phyloP scores from a whole-genome alignment of 768 basidiomycete genomes.

The Neoboletus brunneissimus region DNA sequence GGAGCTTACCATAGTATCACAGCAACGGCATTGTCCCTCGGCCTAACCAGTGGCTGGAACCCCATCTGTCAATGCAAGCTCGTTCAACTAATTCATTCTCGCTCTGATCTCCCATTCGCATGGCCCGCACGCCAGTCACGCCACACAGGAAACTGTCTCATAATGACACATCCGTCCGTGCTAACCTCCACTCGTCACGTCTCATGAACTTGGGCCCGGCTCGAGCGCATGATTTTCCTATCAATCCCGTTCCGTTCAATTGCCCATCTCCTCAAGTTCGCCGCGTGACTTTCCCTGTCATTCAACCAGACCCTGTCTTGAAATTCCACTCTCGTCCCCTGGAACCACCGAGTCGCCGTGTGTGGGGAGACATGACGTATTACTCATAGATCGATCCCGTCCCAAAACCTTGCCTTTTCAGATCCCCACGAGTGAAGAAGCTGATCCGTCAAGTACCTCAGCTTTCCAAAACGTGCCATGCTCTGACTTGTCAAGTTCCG shows the following conservation, averaged over 20 bases:
- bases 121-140: constrained; percentile 16
- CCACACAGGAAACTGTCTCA: constrained; percentile 20
- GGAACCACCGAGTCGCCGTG: constrained; percentile 15
- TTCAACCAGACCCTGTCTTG: constrained; percentile 17
- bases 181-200: constrained; percentile 2
- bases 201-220: constrained; percentile 1
- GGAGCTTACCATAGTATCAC: constrained; percentile 8
- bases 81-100: constrained; percentile 13
- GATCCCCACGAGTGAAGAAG: constrained; percentile 5
- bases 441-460: constrained; percentile 11
- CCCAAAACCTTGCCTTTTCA: constrained; percentile 10
- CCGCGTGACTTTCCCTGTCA: constrained; percentile 17
- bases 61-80: constrained; percentile 19
- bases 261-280: constrained; percentile 12
- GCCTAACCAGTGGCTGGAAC: constrained; percentile 7
- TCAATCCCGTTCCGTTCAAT: constrained; percentile 10
- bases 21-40: constrained; percentile 18
- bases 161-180: constrained; percentile 14
- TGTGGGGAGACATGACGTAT: constrained; percentile 27
- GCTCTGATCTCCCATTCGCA: constrained; percentile 15
- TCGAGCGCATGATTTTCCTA: constrained; percentile 8
- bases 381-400: constrained; percentile 5
- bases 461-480: constrained; percentile 8
- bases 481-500: constrained; percentile 10
- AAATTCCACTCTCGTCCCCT: constrained; percentile 7